These are phyloP conservation scores for Penicillium turbatum DNA, from an alignment of 495 filamentous ascomycete genomes.

Conservation along the genomic window DNA sequence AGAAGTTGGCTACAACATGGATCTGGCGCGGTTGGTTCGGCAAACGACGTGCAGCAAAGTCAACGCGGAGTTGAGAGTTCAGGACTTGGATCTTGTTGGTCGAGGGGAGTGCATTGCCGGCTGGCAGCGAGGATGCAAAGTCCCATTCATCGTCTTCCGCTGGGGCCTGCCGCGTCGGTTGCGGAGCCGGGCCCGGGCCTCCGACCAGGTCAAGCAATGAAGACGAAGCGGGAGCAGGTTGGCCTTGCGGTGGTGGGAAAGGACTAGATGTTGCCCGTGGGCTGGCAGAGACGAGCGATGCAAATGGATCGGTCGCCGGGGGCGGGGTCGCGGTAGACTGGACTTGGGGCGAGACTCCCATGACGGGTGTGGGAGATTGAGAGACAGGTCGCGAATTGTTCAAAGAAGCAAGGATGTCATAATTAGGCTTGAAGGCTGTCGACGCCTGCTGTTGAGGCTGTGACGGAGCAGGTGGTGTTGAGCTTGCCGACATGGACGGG, in stretches of 20 bases:
- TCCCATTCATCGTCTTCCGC: constrained; percentile 78
- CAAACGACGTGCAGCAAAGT: constrained; percentile 46
- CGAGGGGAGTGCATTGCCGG: constrained; percentile 47
- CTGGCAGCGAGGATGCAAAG: constrained; percentile 82
- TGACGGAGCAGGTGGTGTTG: constrained; percentile 26
- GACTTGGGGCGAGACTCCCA: constrained; percentile 27
- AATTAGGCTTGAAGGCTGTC: constrained; percentile 46
- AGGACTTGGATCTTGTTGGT: constrained; percentile 59
- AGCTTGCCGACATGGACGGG: constrained; percentile 21
- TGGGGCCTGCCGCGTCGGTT: constrained; percentile 26
- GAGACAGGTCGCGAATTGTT: constrained; percentile 43
- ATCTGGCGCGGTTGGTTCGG: constrained; percentile 44
- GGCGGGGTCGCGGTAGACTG: constrained; percentile 38
- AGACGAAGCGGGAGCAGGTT: constrained; percentile 27
- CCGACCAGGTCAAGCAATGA: constrained; percentile 45
- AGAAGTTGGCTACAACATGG: constrained; percentile 62
- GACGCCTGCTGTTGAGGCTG: constrained; percentile 34
- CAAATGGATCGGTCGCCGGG: constrained; percentile 58
- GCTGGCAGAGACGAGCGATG: constrained; percentile 58
- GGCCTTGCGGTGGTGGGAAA: constrained; percentile 26
- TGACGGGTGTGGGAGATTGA: constrained; percentile 47
- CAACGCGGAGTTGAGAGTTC: constrained; percentile 49
- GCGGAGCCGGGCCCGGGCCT: constrained; percentile 16
- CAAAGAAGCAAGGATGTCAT: constrained; percentile 58
- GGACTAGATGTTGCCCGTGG: constrained; percentile 39